Conservation (phyloP, 768 basidiomycete species). For the Hydnomerulius pinastri region DNA sequence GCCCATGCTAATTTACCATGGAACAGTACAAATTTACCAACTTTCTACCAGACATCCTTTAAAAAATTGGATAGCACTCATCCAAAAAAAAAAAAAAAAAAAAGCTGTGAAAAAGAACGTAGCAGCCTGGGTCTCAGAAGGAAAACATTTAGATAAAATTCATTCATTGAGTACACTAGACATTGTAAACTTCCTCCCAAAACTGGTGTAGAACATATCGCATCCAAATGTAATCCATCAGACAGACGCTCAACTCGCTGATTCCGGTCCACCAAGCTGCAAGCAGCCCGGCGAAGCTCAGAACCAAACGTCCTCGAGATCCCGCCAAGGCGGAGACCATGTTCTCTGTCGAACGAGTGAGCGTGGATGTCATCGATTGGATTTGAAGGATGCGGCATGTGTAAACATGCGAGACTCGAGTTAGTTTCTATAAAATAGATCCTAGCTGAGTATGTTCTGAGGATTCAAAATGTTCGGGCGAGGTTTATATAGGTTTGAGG, state of each 20-base stretch:
- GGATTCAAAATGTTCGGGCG: slow-evolving; percentile 27
- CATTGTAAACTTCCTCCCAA: too few relatives aligned
- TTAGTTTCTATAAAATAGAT: slow-evolving; percentile 81
- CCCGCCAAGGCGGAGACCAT: slow-evolving; percentile 37
- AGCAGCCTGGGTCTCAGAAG: too few relatives aligned
- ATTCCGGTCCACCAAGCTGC: slow-evolving; percentile 29
- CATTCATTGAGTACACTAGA: too few relatives aligned
- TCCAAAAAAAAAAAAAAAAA: too few relatives aligned
- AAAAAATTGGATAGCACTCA: too few relatives aligned
- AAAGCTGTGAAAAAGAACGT: too few relatives aligned
- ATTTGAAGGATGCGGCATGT: slow-evolving; percentile 73
- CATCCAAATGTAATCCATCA: slow-evolving; percentile 55
- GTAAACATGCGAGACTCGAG: slow-evolving; percentile 80
- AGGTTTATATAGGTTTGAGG: slow-evolving; percentile 34
- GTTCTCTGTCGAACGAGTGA: slow-evolving; percentile 72
- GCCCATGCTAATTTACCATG: too few relatives aligned
- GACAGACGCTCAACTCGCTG: slow-evolving; percentile 65
- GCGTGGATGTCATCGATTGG: slow-evolving; percentile 68
- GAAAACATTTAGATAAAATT: too few relatives aligned
- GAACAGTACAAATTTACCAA: too few relatives aligned
- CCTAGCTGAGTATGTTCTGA: slow-evolving; percentile 80
- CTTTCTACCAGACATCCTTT: too few relatives aligned
- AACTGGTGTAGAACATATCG: too few relatives aligned
- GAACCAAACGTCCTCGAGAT: slow-evolving; percentile 69
- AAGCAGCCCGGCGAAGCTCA: slow-evolving; percentile 28